These are phyloP conservation scores for Rhodotorula toruloides DNA, from an alignment of 768 basidiomycete species.

Conservation along the genomic window DNA sequence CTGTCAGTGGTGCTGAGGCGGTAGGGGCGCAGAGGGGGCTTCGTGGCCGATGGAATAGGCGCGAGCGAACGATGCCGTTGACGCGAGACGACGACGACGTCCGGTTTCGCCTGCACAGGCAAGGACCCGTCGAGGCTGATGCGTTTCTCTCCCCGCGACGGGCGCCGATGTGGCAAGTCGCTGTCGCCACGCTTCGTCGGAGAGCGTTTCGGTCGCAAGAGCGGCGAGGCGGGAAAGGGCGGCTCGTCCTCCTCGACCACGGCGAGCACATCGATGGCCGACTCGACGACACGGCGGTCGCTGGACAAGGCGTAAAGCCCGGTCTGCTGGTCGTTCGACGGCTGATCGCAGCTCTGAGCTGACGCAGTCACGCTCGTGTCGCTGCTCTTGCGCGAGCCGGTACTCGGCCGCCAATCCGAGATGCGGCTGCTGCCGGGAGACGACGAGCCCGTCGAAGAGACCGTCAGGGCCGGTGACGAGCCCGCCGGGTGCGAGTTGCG, in stretches of 20 bases:
- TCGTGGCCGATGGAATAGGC: neutral
- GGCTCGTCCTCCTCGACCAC: conserved; percentile 31
- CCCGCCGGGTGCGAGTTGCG: conserved; percentile 1
- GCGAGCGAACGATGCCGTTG: neutral
- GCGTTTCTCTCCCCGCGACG: neutral
- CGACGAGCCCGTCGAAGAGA: conserved; percentile 1
- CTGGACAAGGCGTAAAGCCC: conserved; percentile 14
- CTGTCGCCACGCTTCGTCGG: conserved; percentile 2
- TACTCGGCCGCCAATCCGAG: conserved; percentile 8
- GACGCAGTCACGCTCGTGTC: conserved; percentile 19
- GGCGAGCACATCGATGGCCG: conserved; percentile 32
- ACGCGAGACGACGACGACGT: conserved; percentile 15
- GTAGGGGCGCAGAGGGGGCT: neutral
- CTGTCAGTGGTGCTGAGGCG: conserved; percentile 6
- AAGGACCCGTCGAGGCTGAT: conserved; percentile 10
- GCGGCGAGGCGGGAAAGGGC: neutral
- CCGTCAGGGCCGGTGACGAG: neutral
- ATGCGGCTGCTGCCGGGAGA: conserved; percentile 18
- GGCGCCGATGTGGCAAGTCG: conserved; percentile 12
- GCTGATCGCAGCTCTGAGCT: neutral
- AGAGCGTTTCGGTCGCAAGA: conserved; percentile 3
- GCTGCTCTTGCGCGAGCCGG: conserved; percentile 14
- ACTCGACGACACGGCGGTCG: conserved; percentile 13
- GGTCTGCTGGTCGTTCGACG: neutral
- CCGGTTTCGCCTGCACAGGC: neutral